Conservation (phyloP, 2,329 filamentous ascomycete species). For the Ophiostoma montium region DNA sequence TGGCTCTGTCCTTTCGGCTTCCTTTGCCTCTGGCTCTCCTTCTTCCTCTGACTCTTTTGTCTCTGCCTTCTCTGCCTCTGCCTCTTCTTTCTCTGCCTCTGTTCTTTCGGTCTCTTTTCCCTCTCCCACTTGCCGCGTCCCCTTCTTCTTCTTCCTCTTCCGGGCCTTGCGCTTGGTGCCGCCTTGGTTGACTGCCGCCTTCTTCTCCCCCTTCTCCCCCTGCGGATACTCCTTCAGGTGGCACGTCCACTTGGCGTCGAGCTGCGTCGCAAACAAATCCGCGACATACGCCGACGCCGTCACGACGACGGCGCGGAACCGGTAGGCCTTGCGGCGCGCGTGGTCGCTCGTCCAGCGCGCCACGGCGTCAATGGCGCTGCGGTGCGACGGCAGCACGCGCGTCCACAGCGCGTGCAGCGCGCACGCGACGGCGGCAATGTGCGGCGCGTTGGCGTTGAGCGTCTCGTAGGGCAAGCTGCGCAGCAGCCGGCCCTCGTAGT, state of each 20-base stretch:
- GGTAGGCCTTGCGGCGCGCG: conserved; percentile 7
- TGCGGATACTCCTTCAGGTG: not conserved
- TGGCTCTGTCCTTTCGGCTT: not conserved
- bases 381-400: conserved; percentile 5
- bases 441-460: conserved; percentile 2
- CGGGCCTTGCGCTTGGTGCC: too few relatives aligned
- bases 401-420: conserved; percentile 4
- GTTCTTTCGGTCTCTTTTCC: not conserved
- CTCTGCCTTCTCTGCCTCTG: not conserved
- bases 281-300: conserved; percentile 3
- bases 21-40: not conserved
- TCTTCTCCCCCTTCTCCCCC: not conserved
- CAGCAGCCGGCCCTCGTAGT: not conserved
- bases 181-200: not conserved
- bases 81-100: not conserved
- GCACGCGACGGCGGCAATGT: conserved; percentile 1
- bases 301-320: conserved; percentile 5
- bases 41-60: not conserved
- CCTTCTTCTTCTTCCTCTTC: not conserved
- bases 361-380: conserved; percentile 3
- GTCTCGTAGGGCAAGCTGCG: conserved; percentile 2
- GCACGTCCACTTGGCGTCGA: not conserved
- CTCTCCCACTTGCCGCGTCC: not conserved
- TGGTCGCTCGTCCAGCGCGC: conserved; percentile 8
- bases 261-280: conserved; percentile 1